These are phyloP conservation scores for Diddensiella caesifluorescens DNA, from an alignment of 805 yeast genomes.

Conservation along the genomic window DNA sequence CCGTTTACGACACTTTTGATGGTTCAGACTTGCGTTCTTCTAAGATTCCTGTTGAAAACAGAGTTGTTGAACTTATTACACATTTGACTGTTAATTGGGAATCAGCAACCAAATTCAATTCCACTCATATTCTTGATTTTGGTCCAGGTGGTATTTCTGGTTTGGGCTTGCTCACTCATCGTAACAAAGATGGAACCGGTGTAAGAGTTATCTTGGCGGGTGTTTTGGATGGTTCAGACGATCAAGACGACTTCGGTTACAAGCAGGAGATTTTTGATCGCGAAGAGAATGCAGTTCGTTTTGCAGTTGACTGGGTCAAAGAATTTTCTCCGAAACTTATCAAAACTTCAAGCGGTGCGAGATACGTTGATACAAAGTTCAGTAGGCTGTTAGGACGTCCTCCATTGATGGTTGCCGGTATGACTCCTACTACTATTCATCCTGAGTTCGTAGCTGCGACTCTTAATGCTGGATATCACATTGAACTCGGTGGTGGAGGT, in stretches of 20 bases:
- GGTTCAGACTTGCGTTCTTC: conserved; percentile 69
- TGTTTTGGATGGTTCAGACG: conserved; percentile 60
- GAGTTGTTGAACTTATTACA: conserved; percentile 79
- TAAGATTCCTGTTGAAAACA: conserved; percentile 51
- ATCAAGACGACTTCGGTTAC: conserved; percentile 86
- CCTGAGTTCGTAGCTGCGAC: conserved; percentile 94
- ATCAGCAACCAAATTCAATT: conserved; percentile 67
- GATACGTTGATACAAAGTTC: conserved; percentile 89
- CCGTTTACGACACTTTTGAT: conserved; percentile 84
- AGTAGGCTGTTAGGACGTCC: conserved; percentile 89
- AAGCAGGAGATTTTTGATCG: conserved; percentile 90
- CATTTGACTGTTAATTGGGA: conserved; percentile 95
- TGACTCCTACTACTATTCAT: conserved; percentile 97
- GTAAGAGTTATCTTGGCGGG: conserved; percentile 92
- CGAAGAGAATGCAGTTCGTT: conserved; percentile 58
- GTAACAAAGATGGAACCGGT: conserved; percentile 98
- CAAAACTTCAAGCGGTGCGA: conserved; percentile 59
- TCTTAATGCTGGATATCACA: conserved; percentile 92
- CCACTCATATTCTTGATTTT: conserved; percentile 90
- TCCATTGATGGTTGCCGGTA: conserved; percentile 97
- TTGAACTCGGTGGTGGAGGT: conserved; percentile 99
- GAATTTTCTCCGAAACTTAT: conserved; percentile 83
- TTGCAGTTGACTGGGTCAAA: conserved; percentile 84
- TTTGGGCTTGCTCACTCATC: conserved; percentile 89
- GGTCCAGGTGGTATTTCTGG: conserved; percentile 99